Conservation (phyloP, 2,329 filamentous ascomycete genomes). For the Aspergillus chevalieri region DNA sequence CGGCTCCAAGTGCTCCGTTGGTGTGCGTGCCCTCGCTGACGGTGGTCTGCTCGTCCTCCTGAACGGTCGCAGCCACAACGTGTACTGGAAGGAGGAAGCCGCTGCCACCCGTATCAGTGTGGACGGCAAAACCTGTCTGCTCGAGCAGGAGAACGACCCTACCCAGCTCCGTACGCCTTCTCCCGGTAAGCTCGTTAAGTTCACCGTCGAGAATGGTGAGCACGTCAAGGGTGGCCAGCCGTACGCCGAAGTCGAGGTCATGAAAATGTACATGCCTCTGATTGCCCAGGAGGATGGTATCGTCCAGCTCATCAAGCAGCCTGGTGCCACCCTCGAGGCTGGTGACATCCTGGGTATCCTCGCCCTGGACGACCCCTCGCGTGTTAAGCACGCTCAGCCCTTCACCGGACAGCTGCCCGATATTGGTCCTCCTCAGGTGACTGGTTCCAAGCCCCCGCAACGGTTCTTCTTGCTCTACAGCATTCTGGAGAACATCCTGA, state of each 20-base stretch:
- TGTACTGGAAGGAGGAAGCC: conserved; percentile 99
- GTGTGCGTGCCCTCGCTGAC: conserved; percentile 85
- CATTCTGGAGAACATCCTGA: conserved; percentile 79
- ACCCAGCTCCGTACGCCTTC: conserved; percentile 92
- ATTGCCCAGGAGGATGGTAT: conserved; percentile 91
- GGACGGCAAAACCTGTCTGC: conserved; percentile 93
- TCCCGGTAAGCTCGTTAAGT: conserved; percentile 97
- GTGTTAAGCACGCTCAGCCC: conserved; percentile 92
- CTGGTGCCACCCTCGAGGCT: conserved; percentile 92
- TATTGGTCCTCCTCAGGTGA: conserved; percentile 76
- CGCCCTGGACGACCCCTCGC: conserved; percentile 86
- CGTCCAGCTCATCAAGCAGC: conserved; percentile 98
- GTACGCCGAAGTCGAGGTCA: conserved; percentile 97
- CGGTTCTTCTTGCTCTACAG: conserved; percentile 70
- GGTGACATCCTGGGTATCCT: conserved; percentile 98
- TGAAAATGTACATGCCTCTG: conserved; percentile 99
- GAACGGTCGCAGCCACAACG: conserved; percentile 88
- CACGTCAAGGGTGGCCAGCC: conserved; percentile 88
- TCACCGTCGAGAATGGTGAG: conserved; percentile 88
- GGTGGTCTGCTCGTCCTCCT: conserved; percentile 89
- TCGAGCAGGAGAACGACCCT: conserved; percentile 98
- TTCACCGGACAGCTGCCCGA: conserved; percentile 88
- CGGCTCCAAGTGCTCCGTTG: conserved; percentile 90
- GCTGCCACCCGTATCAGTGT: conserved; percentile 92
- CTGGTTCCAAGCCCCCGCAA: conserved; percentile 88